Evolutionary conservation across 768 basidiomycete genomes (phyloP).

Genomic region (Suillus subluteus): DNA sequence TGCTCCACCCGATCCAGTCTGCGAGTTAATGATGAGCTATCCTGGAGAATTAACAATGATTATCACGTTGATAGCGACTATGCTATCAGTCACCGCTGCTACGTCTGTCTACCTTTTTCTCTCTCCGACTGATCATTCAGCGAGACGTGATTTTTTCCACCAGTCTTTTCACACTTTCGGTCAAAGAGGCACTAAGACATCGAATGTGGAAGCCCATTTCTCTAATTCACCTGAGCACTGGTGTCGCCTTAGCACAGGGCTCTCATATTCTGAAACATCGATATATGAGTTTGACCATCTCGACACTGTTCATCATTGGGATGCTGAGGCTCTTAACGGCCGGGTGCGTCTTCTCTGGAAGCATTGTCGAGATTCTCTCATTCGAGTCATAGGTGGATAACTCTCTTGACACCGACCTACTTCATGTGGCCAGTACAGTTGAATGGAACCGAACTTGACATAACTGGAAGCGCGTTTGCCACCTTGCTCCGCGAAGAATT

Average conservation of each 20-base stretch:
- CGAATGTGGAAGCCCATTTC: conserved; percentile 17
- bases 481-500: conserved; percentile 5
- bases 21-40: background rate
- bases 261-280: background rate
- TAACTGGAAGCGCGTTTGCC: conserved; percentile 11
- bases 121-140: background rate
- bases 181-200: conserved; percentile 18
- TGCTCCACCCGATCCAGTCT: conserved; percentile 1
- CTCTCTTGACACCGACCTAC: conserved; percentile 15
- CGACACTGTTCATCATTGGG: conserved; percentile 8
- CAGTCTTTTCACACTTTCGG: conserved; percentile 10
- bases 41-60: conserved; percentile 11
- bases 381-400: conserved; percentile 15
- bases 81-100: conserved; percentile 2
- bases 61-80: conserved; percentile 7
- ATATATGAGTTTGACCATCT: background rate
- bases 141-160: background rate
- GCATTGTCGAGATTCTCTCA: background rate
- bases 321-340: conserved; percentile 12
- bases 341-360: conserved; percentile 1
- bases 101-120: background rate
- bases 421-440: background rate
- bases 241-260: conserved; percentile 13
- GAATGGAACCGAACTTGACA: conserved; percentile 15
- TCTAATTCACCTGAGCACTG: conserved; percentile 6